These are phyloP conservation scores for Flaveria robusta DNA, from an alignment of 129 eudicot species.

Conservation along the genomic window DNA sequence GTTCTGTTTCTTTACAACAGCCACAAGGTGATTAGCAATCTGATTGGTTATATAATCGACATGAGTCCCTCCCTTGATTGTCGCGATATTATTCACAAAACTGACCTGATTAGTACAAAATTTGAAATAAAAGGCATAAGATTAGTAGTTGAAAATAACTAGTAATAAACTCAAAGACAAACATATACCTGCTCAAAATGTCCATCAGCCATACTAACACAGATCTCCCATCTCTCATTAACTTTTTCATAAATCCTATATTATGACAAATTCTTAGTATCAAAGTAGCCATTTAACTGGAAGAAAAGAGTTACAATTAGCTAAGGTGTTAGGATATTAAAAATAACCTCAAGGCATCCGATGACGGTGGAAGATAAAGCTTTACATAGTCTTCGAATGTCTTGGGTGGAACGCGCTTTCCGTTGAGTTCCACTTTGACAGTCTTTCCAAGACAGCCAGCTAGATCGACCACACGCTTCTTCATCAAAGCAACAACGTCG, in stretches of 20 bases:
- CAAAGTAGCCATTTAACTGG: neutral
- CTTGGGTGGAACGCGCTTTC: slow-evolving; percentile 63
- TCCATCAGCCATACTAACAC: slow-evolving; percentile 78
- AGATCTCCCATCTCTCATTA: slow-evolving; percentile 81
- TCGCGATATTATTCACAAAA: slow-evolving; percentile 82
- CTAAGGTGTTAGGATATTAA: neutral
- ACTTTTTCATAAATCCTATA: slow-evolving; percentile 59
- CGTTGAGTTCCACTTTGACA: slow-evolving; percentile 81
- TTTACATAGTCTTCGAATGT: slow-evolving; percentile 71
- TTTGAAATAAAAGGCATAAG: neutral
- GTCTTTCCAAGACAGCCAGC: slow-evolving; percentile 88
- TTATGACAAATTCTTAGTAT: slow-evolving; percentile 10
- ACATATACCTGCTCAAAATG: slow-evolving; percentile 82
- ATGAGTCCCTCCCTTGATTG: slow-evolving; percentile 95
- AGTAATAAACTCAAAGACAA: neutral
- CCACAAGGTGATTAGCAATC: slow-evolving; percentile 57
- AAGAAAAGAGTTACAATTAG: no score
- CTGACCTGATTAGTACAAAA: slow-evolving; percentile 71
- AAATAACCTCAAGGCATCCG: slow-evolving; percentile 43
- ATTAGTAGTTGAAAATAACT: neutral
- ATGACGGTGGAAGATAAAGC: slow-evolving; percentile 54
- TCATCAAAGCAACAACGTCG: slow-evolving; percentile 97
- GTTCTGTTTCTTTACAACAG: slow-evolving; percentile 58
- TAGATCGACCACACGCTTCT: slow-evolving; percentile 82
- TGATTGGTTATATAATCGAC: slow-evolving; percentile 87